phyloP scores from a whole-genome alignment of 2,329 filamentous ascomycete genomes.

The Apiospora marii region DNA sequence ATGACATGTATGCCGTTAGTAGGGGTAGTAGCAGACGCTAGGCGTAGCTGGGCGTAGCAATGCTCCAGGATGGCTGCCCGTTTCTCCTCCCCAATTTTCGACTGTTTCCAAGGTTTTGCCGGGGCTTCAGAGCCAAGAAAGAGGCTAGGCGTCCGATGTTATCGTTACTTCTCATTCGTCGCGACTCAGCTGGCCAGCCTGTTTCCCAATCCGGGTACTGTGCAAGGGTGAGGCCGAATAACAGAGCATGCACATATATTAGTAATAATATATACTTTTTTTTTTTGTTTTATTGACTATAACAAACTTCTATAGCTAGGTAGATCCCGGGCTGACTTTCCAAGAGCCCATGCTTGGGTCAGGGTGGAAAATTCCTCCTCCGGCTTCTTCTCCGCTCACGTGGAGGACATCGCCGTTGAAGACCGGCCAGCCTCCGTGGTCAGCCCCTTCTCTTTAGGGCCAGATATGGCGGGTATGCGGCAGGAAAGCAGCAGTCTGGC shows the following conservation, averaged over 20 bases:
- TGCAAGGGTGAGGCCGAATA: not conserved
- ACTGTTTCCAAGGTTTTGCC: slow-evolving; percentile 9
- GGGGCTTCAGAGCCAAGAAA: not conserved
- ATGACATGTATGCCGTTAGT: not conserved
- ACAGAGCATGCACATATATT: not conserved
- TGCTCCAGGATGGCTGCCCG: not conserved
- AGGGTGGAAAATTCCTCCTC: not conserved
- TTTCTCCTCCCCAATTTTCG: not conserved
- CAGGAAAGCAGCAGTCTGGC: not conserved
- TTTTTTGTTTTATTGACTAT: not conserved
- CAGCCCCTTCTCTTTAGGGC: not conserved
- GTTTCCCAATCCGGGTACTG: not conserved
- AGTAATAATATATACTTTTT: slow-evolving; percentile 1
- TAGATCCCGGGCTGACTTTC: not conserved
- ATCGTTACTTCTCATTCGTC: not conserved
- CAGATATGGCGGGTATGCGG: not conserved
- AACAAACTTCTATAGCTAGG: not conserved
- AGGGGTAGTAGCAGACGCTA: not conserved
- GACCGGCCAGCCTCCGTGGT: slow-evolving; percentile 12
- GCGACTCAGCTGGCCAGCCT: not conserved
- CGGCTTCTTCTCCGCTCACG: slow-evolving; percentile 7
- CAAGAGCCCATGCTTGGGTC: not conserved
- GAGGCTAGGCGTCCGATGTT: not conserved
- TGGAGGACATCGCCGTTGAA: slow-evolving; percentile 4
- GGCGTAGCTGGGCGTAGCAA: not conserved